phyloP scores from a whole-genome alignment of 371 early-diverging fungal species.

The Lichtheimia corymbifera region DNA sequence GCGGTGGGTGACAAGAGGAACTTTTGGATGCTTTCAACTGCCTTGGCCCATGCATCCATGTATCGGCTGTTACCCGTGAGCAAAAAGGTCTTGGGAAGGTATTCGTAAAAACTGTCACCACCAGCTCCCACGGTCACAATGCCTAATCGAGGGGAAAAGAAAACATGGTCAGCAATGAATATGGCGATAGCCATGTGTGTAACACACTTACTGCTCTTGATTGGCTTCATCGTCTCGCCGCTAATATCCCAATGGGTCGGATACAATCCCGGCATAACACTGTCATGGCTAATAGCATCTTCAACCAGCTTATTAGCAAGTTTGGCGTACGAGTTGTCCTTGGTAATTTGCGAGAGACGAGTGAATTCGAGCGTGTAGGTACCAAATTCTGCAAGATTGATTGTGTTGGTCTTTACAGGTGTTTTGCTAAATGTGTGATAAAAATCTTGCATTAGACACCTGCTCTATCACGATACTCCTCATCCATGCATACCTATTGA shows the following conservation, averaged over 20 bases:
- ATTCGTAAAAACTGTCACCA: slow-evolving; percentile 92
- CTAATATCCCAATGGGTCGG: slow-evolving; percentile 55
- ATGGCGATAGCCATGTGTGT: not conserved
- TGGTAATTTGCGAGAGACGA: slow-evolving; percentile 76
- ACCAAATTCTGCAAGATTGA: slow-evolving; percentile 83
- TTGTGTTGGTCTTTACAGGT: slow-evolving; percentile 29
- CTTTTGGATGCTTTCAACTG: slow-evolving; percentile 49
- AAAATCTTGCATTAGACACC: not conserved
- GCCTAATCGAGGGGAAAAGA: slow-evolving; percentile 10
- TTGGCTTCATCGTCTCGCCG: slow-evolving; percentile 29
- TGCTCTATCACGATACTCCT: not conserved
- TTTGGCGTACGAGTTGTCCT: slow-evolving; percentile 64
- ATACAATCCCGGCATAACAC: slow-evolving; percentile 69
- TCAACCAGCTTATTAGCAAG: slow-evolving; percentile 65
- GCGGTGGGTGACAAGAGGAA: slow-evolving; percentile 42
- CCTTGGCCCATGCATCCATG: slow-evolving; percentile 38
- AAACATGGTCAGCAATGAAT: slow-evolving; percentile 7
- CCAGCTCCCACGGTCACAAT: slow-evolving; percentile 57
- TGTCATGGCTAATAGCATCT: slow-evolving; percentile 23
- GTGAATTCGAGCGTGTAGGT: slow-evolving; percentile 88
- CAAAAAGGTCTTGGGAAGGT: slow-evolving; percentile 70
- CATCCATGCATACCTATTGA: slow-evolving; percentile 32
- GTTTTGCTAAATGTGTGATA: not conserved
- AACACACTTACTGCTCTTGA: slow-evolving; percentile 38
- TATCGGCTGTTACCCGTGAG: slow-evolving; percentile 45